Conservation (phyloP, 139 green algal genomes). For the Gonium pectorale region DNA sequence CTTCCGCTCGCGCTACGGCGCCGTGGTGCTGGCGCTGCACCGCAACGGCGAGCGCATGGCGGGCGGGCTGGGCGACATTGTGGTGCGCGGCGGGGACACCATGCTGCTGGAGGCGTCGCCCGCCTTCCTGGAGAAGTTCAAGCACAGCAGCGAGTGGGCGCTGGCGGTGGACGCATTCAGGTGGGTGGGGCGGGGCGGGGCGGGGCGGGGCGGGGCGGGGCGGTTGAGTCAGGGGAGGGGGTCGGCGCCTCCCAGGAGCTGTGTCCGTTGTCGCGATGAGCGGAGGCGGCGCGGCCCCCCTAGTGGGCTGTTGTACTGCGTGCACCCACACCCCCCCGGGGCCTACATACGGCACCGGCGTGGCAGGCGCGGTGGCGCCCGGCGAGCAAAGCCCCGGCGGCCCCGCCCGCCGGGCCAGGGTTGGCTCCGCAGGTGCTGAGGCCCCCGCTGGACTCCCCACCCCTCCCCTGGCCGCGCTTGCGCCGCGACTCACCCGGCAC, state of each 20-base stretch:
- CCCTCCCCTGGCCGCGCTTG: background rate
- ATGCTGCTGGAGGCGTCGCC: constrained; percentile 67
- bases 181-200: background rate
- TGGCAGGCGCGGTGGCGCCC: background rate
- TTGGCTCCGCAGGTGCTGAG: background rate
- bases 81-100: constrained; percentile 64
- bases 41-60: constrained; percentile 38
- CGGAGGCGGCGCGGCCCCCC: background rate
- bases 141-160: constrained; percentile 31
- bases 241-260: too few relatives aligned
- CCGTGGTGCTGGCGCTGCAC: constrained; percentile 49
- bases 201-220: background rate
- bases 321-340: background rate
- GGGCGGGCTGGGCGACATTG: constrained; percentile 39
- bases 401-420: too few relatives aligned
- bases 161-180: constrained; percentile 53
- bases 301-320: background rate
- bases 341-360: background rate
- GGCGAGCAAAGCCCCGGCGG: background rate
- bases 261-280: too few relatives aligned
- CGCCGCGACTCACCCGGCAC: background rate
- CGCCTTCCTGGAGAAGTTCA: constrained; percentile 40
- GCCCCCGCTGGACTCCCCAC: background rate
- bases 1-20: constrained; percentile 50
- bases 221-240: background rate